phyloP scores from a whole-genome alignment of 108 stramenopile species.

The Nitzschia sp. region DNA sequence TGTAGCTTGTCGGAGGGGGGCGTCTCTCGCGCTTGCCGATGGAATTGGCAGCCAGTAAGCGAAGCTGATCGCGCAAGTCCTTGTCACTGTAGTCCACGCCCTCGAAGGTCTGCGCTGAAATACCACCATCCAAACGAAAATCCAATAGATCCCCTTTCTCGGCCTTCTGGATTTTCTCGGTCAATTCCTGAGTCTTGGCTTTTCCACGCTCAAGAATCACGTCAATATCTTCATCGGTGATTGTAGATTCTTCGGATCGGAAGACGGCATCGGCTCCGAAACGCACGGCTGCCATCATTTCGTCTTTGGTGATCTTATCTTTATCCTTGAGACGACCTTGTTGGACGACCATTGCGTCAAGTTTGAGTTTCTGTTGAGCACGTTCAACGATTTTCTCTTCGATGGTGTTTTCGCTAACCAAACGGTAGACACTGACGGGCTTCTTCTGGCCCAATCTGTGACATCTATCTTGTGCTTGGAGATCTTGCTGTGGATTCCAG shows the following conservation, averaged over 20 bases:
- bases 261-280: slow-evolving; percentile 98
- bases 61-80: slow-evolving; percentile 80
- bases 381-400: slow-evolving; percentile 99
- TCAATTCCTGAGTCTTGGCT: slow-evolving; percentile 90
- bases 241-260: slow-evolving; percentile 83
- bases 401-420: slow-evolving; percentile 98
- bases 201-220: slow-evolving; percentile 90
- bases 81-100: slow-evolving; percentile 88
- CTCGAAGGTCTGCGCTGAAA: slow-evolving; percentile 88
- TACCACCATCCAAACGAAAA: slow-evolving; percentile 91
- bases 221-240: slow-evolving; percentile 97
- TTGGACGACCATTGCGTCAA: slow-evolving; percentile 99
- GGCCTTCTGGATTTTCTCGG: slow-evolving; percentile 88
- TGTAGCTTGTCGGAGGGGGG: slow-evolving; percentile 83
- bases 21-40: slow-evolving; percentile 86
- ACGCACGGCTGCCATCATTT: slow-evolving; percentile 91
- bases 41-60: slow-evolving; percentile 75
- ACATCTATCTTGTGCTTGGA: slow-evolving; percentile 98
- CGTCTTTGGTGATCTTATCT: slow-evolving; percentile 86
- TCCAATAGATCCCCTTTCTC: slow-evolving; percentile 95
- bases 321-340: slow-evolving; percentile 91
- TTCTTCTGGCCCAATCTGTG: slow-evolving; percentile 98
- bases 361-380: slow-evolving; percentile 99
- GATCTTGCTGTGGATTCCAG: slow-evolving; percentile 99
- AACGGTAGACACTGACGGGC: slow-evolving; percentile 94